phyloP scores from a whole-genome alignment of 192 early-diverging fungal species.

The Coemansia sp. region DNA sequence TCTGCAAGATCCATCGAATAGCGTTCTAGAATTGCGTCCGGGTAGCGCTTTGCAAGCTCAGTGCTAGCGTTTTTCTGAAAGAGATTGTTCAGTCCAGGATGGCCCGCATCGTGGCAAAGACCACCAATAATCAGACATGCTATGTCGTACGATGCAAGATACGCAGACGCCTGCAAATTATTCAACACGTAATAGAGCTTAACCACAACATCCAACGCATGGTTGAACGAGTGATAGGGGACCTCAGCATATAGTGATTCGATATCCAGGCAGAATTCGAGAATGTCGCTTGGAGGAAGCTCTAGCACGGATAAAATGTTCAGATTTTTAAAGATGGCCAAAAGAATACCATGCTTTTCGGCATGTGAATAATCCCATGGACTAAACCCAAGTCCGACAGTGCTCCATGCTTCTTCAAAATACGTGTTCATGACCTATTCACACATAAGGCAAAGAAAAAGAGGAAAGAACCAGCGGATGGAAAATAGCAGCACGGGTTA shows the following conservation, averaged over 20 bases:
- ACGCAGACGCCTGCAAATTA: conserved; percentile 67
- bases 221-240: conserved; percentile 91
- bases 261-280: conserved; percentile 85
- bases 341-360: conserved; percentile 81
- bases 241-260: conserved; percentile 80
- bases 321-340: conserved; percentile 73
- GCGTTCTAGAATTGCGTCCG: conserved; percentile 86
- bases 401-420: conserved; percentile 34
- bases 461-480: not conserved
- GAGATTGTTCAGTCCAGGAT: conserved; percentile 89
- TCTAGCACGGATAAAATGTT: conserved; percentile 64
- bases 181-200: conserved; percentile 78
- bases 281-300: conserved; percentile 64
- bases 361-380: conserved; percentile 66
- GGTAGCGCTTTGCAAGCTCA: conserved; percentile 69
- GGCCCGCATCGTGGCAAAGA: conserved; percentile 88
- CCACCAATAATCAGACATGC: conserved; percentile 78
- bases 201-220: conserved; percentile 85
- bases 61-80: conserved; percentile 88
- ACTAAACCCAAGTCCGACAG: conserved; percentile 56
- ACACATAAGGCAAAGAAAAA: conserved; percentile 13
- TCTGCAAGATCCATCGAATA: conserved; percentile 78
- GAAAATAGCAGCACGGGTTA: conserved; percentile 5
- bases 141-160: conserved; percentile 70
- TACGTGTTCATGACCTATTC: conserved; percentile 47